A percentile compares a stretch with the other conserved stretches of the same genome.
phyloP scores from a whole-genome alignment of 441 rosid species.

The Adansonia madagascariensis region DNA sequence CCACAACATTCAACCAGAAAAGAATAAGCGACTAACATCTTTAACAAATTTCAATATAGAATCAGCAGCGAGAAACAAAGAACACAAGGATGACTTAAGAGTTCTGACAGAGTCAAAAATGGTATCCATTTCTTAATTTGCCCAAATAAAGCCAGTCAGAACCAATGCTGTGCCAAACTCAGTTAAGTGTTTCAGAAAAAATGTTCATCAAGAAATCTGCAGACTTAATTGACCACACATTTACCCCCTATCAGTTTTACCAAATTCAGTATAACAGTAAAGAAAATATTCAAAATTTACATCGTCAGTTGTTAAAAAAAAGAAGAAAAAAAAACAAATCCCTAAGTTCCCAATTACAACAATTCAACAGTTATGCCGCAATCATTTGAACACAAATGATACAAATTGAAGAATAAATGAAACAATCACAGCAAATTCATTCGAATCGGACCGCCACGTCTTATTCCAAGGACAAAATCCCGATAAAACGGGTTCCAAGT shows the following conservation, averaged over 20 bases:
- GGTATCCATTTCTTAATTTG: background rate
- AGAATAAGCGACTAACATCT: background rate
- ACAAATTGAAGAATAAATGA: background rate
- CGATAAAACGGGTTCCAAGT: background rate
- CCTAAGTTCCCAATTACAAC: background rate
- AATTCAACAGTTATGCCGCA: background rate
- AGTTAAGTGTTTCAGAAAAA: background rate
- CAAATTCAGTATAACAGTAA: background rate
- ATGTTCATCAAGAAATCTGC: background rate
- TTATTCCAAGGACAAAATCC: background rate
- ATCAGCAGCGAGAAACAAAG: background rate
- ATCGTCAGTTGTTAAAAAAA: background rate
- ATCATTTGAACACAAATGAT: slow-evolving; percentile 14
- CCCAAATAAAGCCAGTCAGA: background rate
- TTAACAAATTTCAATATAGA: background rate
- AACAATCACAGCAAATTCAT: background rate
- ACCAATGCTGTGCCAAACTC: background rate
- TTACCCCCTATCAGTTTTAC: background rate
- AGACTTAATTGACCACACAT: too few species aligned
- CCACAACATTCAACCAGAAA: background rate
- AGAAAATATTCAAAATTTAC: background rate
- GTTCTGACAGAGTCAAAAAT: slow-evolving; percentile 6
- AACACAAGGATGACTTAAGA: background rate
- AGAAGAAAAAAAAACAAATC: background rate
- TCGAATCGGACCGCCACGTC: background rate